These are phyloP conservation scores for Acacia confusa DNA, from an alignment of 306 rosid genomes.

Conservation along the genomic window DNA sequence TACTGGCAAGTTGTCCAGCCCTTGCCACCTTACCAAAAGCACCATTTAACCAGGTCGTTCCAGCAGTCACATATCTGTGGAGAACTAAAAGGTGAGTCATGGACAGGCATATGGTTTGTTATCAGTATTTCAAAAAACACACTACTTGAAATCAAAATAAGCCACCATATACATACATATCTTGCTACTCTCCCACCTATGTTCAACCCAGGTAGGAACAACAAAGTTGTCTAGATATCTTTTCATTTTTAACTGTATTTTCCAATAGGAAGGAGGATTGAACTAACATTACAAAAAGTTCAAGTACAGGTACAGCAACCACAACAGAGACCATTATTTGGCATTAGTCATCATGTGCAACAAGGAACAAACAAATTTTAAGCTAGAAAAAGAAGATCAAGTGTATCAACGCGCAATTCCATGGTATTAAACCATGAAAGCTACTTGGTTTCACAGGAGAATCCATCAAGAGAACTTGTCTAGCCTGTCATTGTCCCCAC, in stretches of 20 bases:
- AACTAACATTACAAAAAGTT: neutral
- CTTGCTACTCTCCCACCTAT: neutral
- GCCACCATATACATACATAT: neutral
- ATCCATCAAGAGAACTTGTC: neutral
- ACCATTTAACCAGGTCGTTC: constrained; percentile 89
- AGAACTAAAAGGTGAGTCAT: constrained; percentile 19
- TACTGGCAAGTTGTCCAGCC: constrained; percentile 82
- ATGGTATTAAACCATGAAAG: neutral
- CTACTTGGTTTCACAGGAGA: neutral
- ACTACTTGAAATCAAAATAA: neutral
- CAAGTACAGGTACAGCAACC: neutral
- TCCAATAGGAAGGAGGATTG: neutral
- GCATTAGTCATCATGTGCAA: neutral
- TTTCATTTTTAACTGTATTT: neutral
- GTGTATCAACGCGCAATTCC: neutral
- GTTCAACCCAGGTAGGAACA: neutral
- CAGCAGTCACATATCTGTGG: constrained; percentile 78
- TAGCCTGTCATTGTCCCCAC: neutral
- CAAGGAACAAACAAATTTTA: neutral
- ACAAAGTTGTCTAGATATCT: neutral
- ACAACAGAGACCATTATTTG: neutral
- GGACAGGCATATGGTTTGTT: neutral
- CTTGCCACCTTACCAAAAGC: constrained; percentile 85
- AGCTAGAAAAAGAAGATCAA: neutral
- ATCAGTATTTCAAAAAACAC: neutral